These are phyloP conservation scores for Metschnikowia baotianmanensis DNA, from an alignment of 805 yeast species.

Conservation along the genomic window DNA sequence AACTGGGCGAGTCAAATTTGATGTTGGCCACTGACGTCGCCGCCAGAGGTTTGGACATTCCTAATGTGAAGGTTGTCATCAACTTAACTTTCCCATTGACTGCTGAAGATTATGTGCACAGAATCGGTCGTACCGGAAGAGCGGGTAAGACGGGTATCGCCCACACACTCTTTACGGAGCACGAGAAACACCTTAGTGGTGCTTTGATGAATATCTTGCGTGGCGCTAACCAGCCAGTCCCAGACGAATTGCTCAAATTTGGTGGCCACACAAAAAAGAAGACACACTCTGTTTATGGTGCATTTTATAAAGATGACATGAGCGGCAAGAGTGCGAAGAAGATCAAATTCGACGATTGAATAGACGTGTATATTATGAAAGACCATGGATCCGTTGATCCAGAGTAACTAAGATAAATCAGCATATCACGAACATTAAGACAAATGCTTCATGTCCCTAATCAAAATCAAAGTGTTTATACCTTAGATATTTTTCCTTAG, in stretches of 20 bases:
- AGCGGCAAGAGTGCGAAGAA: constrained; percentile 81
- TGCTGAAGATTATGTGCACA: constrained; percentile 93
- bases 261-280: constrained; percentile 99
- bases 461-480: too few species aligned
- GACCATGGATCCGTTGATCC: too few species aligned
- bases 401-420: too few species aligned
- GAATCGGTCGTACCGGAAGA: constrained; percentile 97
- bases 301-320: constrained; percentile 92
- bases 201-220: constrained; percentile 88
- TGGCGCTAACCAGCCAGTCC: constrained; percentile 94
- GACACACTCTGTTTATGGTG: constrained; percentile 97
- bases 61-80: constrained; percentile 93
- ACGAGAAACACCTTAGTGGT: constrained; percentile 94
- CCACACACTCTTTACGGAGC: constrained; percentile 93
- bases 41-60: constrained; percentile 96
- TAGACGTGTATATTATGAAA: too few species aligned
- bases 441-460: too few species aligned
- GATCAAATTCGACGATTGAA: constrained; percentile 64
- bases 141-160: constrained; percentile 96
- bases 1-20: constrained; percentile 69
- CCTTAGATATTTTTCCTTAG: too few species aligned
- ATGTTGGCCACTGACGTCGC: constrained; percentile 98
- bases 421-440: background rate
- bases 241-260: constrained; percentile 89
- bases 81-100: constrained; percentile 95